These are phyloP conservation scores for Tricholoma bakamatsutake DNA, from an alignment of 768 basidiomycete species.

Conservation along the genomic window DNA sequence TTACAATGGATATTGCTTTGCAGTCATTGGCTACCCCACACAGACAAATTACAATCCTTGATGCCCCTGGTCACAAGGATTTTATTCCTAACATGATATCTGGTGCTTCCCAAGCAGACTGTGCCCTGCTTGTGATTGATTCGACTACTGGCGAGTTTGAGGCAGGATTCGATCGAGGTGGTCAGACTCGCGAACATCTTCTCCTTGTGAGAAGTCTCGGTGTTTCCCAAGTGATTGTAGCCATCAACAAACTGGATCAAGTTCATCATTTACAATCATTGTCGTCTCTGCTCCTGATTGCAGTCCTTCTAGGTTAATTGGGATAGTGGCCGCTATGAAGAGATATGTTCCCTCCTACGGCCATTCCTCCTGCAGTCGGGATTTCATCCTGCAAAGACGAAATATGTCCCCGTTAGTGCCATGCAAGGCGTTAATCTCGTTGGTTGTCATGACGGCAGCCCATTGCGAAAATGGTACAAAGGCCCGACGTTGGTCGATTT, in stretches of 20 bases:
- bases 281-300: neutral
- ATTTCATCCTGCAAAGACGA: slow-evolving; percentile 71
- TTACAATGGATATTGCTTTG: slow-evolving; percentile 95
- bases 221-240: slow-evolving; percentile 85
- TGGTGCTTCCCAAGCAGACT: slow-evolving; percentile 95
- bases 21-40: slow-evolving; percentile 71
- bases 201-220: slow-evolving; percentile 89
- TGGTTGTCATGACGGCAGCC: slow-evolving; percentile 36
- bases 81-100: slow-evolving; percentile 99
- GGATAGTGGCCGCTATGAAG: slow-evolving; percentile 77
- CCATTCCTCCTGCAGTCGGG: slow-evolving; percentile 88
- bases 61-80: slow-evolving; percentile 96
- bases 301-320: slow-evolving; percentile 69
- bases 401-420: slow-evolving; percentile 86
- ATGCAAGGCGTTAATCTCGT: slow-evolving; percentile 86
- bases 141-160: slow-evolving; percentile 91
- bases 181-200: slow-evolving; percentile 94
- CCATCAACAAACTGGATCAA: slow-evolving; percentile 93
- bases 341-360: slow-evolving; percentile 67
- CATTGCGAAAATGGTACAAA: slow-evolving; percentile 69
- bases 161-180: slow-evolving; percentile 88
- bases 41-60: slow-evolving; percentile 85
- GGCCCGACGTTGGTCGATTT: slow-evolving; percentile 82
- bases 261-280: slow-evolving; percentile 34
- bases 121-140: slow-evolving; percentile 90